Evolutionary conservation across 2,329 filamentous ascomycete genomes (phyloP).

Genomic region (Pseudopyricularia javanii): DNA sequence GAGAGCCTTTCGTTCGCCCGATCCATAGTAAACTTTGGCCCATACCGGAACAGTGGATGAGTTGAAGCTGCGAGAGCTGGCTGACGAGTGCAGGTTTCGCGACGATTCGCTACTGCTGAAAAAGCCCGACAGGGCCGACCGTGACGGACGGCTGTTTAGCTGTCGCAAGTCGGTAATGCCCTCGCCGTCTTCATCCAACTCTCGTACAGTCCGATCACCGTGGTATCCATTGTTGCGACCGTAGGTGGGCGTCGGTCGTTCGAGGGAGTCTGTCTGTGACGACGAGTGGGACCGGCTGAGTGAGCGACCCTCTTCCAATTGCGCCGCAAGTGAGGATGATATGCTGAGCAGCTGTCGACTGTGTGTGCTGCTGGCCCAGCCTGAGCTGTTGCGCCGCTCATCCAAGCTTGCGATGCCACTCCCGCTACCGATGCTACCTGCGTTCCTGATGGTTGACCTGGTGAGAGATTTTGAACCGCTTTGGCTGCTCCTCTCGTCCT

Average conservation of each 20-base stretch:
- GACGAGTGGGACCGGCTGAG: slow-evolving; percentile 11
- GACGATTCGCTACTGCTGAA: slow-evolving; percentile 33
- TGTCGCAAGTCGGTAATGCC: slow-evolving; percentile 47
- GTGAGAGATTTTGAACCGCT: slow-evolving; percentile 32
- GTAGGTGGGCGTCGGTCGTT: slow-evolving; percentile 33
- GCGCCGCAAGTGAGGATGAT: slow-evolving; percentile 35
- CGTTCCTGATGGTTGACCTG: slow-evolving; percentile 31
- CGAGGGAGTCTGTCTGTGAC: slow-evolving; percentile 29
- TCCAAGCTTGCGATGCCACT: slow-evolving; percentile 14
- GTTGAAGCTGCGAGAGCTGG: slow-evolving; percentile 30
- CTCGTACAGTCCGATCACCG: slow-evolving; percentile 33
- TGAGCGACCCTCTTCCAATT: slow-evolving; percentile 23
- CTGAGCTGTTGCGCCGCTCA: slow-evolving; percentile 29
- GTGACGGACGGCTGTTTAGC: slow-evolving; percentile 38
- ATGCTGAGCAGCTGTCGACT: slow-evolving; percentile 46
- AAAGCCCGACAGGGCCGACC: slow-evolving; percentile 38
- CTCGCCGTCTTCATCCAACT: slow-evolving; percentile 53
- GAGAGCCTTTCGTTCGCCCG: slow-evolving; percentile 45
- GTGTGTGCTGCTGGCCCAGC: slow-evolving; percentile 31
- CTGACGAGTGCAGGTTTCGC: slow-evolving; percentile 37
- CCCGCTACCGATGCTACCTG: slow-evolving; percentile 20
- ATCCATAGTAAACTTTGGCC: slow-evolving; percentile 60
- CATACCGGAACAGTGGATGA: slow-evolving; percentile 36
- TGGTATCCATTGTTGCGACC: slow-evolving; percentile 23
- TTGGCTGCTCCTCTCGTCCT: slow-evolving; percentile 42